A percentile compares a stretch with the other conserved stretches of the same genome.
These are phyloP conservation scores for Kitagawia praeruptora DNA, from an alignment of 129 eudicot genomes.

Conservation along the genomic window DNA sequence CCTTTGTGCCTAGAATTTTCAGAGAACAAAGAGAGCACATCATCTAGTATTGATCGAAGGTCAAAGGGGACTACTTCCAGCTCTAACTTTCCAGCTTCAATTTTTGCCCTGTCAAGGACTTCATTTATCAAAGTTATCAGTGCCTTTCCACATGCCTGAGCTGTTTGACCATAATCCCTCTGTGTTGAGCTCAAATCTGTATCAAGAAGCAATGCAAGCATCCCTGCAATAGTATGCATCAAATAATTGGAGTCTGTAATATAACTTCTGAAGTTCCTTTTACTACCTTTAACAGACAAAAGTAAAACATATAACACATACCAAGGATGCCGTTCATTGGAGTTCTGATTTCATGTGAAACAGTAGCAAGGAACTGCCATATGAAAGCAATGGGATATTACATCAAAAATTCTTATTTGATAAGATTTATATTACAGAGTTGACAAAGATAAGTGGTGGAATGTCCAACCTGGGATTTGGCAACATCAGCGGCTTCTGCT, in stretches of 20 bases:
- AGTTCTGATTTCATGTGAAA: conserved; percentile 88
- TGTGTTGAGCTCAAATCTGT: conserved; percentile 54
- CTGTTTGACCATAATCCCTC: conserved; percentile 57
- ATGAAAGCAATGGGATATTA: conserved; percentile 5
- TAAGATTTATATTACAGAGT: not conserved
- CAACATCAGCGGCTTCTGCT: conserved; percentile 92
- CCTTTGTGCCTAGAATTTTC: conserved; percentile 83
- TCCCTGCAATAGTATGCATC: conserved; percentile 29
- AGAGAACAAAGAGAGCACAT: conserved; percentile 78
- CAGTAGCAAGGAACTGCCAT: conserved; percentile 83
- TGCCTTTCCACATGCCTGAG: conserved; percentile 57
- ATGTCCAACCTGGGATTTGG: conserved; percentile 69
- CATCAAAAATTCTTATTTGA: not conserved
- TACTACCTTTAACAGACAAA: not conserved
- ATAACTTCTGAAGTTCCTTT: not conserved
- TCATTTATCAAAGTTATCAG: conserved; percentile 71
- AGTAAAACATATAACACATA: conserved; percentile 12
- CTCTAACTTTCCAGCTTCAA: conserved; percentile 88
- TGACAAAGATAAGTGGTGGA: not conserved
- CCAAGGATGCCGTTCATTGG: conserved; percentile 95
- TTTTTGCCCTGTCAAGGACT: conserved; percentile 83
- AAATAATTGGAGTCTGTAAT: not conserved
- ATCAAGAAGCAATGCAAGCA: conserved; percentile 50
- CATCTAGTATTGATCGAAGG: conserved; percentile 68
- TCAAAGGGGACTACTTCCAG: conserved; percentile 73